A percentile compares a stretch with the other conserved stretches of the same genome.
Conservation (phyloP, 2,329 filamentous ascomycete species). For the Ascochyta viciae-villosae region DNA sequence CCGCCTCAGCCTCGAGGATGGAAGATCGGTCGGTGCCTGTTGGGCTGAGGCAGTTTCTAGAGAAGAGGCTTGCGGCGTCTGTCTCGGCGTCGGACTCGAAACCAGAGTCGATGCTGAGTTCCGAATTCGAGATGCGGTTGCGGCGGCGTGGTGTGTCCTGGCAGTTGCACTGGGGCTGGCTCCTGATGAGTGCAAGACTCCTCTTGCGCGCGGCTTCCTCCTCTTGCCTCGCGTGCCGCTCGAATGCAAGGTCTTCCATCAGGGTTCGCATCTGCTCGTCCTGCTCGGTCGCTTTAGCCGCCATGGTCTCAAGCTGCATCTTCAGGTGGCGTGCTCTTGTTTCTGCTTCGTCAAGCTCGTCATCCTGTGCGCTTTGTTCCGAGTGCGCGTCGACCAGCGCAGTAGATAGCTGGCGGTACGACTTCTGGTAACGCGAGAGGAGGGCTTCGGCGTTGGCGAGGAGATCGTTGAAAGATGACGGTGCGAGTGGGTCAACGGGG, state of each 20-base stretch:
- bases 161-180: slow-evolving; percentile 27
- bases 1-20: slow-evolving; percentile 44
- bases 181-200: slow-evolving; percentile 39
- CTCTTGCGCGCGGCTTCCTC: slow-evolving; percentile 46
- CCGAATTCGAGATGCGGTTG: slow-evolving; percentile 46
- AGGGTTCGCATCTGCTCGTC: slow-evolving; percentile 59
- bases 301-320: slow-evolving; percentile 67
- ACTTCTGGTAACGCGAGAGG: slow-evolving; percentile 61
- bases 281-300: slow-evolving; percentile 61
- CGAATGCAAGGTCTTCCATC: slow-evolving; percentile 45
- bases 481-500: slow-evolving; percentile 56
- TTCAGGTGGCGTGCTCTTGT: slow-evolving; percentile 65
- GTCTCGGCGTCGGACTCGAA: slow-evolving; percentile 66
- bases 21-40: slow-evolving; percentile 45
- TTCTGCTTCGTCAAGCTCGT: slow-evolving; percentile 67
- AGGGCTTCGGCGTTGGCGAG: slow-evolving; percentile 63
- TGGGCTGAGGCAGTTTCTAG: slow-evolving; percentile 49
- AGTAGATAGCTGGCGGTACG: slow-evolving; percentile 57
- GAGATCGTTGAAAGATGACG: slow-evolving; percentile 64
- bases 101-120: slow-evolving; percentile 60
- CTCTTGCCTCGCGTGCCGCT: slow-evolving; percentile 42
- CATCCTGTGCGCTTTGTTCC: slow-evolving; percentile 64
- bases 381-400: slow-evolving; percentile 58
- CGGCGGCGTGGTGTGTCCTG: slow-evolving; percentile 31
- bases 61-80: slow-evolving; percentile 52